Base-by-base conservation (phyloP, 2,329 filamentous ascomycete species). In the Blastomyces emzantsi region DNA sequence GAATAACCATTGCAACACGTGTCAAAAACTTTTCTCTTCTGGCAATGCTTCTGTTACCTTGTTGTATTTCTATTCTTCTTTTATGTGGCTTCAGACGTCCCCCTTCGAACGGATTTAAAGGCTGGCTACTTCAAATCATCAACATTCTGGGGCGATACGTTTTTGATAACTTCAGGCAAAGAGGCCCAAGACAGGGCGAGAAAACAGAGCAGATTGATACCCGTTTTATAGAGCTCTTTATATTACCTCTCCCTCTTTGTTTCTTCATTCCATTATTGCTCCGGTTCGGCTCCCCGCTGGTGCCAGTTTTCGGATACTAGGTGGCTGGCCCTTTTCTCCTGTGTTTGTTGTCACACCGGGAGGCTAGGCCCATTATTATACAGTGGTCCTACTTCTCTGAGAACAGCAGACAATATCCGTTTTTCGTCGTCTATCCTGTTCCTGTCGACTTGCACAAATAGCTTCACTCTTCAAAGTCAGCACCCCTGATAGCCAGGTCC, bases 141-240 rank as follows among this genome's bases (percentile, higher is more conserved):
- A 41, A 25, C 25, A n/a, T 41, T 22, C 33, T 11, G 60, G 17
- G n/a, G 39, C 60, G 11, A 43, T 36, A 39, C 47, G 54, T 22
- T 30, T 54, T 33, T 49, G n/a, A 30, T 30, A 55, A 43, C 22
- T 41, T 51, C 49, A 1, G 33, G 47, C 17, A 61, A 25, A 55
- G 47, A 54, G 45, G 60, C 60, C 60, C 60, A 61, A 61, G 36
- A 54, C 60, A 52, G 51, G 60, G 60, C 47, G 60, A 61, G n/a
- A 33, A 41, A 6, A 13, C 9, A 61, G 49, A 36, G 33, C 47
- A 60, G 28, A 33, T 49, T 25, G 41, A 60, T 60, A 36, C 45
- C 25, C 11, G 19, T 49, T 43, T 49, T 60, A 36, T 61, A 61
- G 22, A 61, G 19, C 5, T 43, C 47, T 52, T 43, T 61, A 55